phyloP scores from a whole-genome alignment of 2,329 filamentous ascomycete species.

The Thielaviopsis punctulata region DNA sequence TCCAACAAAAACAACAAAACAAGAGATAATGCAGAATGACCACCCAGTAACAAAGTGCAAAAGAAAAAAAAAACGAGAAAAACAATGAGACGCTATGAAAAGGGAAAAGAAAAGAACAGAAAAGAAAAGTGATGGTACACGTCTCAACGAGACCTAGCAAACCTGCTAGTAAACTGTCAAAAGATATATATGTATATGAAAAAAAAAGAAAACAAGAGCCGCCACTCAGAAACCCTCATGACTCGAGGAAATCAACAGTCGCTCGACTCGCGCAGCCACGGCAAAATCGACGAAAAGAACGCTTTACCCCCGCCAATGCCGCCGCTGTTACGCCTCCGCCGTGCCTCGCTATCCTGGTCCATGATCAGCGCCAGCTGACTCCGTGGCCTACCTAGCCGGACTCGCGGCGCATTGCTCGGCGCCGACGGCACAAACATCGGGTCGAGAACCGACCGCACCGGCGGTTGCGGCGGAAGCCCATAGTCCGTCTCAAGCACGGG shows the following conservation, averaged over 20 bases:
- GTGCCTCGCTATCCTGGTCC: conserved; percentile 29
- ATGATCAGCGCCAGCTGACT: conserved; percentile 42
- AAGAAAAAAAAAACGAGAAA: not conserved
- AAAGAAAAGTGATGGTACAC: not conserved
- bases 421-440: conserved; percentile 31
- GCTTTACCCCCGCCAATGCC: not conserved
- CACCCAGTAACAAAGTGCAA: not conserved
- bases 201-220: not conserved
- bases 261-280: not conserved
- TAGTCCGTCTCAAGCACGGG: conserved; percentile 14
- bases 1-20: not conserved
- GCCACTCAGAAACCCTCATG: not conserved
- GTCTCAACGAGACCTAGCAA: conserved; percentile 3
- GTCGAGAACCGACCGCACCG: conserved; percentile 18
- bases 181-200: not conserved
- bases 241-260: not conserved
- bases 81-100: not conserved
- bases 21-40: not conserved
- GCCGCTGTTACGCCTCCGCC: not conserved
- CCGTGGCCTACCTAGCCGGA: conserved; percentile 39
- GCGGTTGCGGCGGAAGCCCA: conserved; percentile 15
- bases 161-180: not conserved
- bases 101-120: not conserved
- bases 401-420: conserved; percentile 26
- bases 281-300: conserved; percentile 4